Conservation (phyloP, 495 filamentous ascomycete genomes). For the Penicillium bovifimosum region DNA sequence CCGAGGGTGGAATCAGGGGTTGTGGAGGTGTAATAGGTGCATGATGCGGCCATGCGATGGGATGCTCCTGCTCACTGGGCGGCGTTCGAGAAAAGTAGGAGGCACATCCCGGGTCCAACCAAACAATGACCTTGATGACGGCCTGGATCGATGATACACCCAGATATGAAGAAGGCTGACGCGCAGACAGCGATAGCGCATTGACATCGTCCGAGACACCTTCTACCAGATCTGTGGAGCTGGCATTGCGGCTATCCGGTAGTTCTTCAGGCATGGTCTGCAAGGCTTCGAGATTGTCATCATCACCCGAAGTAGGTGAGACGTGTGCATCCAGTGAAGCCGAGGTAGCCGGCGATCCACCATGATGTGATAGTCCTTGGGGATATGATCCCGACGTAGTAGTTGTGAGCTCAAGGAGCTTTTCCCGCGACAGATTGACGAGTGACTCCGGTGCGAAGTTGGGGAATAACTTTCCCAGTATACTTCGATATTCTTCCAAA, state of each 20-base stretch:
- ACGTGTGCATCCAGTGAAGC: constrained; percentile 37
- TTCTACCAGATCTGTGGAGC: constrained; percentile 48
- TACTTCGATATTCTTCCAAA: constrained; percentile 33
- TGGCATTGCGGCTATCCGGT: constrained; percentile 19
- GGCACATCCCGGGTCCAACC: constrained; percentile 60
- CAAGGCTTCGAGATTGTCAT: constrained; percentile 38
- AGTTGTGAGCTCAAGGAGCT: constrained; percentile 41
- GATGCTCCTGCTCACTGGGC: constrained; percentile 16
- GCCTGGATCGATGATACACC: constrained; percentile 80
- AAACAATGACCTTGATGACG: constrained; percentile 74
- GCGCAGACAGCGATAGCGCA: constrained; percentile 66
- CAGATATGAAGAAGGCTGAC: constrained; percentile 68
- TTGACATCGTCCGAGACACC: constrained; percentile 78
- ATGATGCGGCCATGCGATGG: constrained; percentile 21
- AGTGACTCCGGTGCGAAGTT: constrained; percentile 34
- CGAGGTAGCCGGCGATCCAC: constrained; percentile 36
- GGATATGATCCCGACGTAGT: constrained; percentile 7
- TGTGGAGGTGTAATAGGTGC: constrained; percentile 27
- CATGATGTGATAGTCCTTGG: constrained; percentile 21
- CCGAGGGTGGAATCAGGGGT: constrained; percentile 26
- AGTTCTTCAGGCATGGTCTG: constrained; percentile 40
- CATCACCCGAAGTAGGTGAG: constrained; percentile 35
- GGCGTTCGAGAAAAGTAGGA: constrained; percentile 48
- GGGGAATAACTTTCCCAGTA: constrained; percentile 38
- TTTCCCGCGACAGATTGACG: constrained; percentile 42